Conservation (phyloP, 352 stramenopile species). For the Phytophthora sojae region DNA sequence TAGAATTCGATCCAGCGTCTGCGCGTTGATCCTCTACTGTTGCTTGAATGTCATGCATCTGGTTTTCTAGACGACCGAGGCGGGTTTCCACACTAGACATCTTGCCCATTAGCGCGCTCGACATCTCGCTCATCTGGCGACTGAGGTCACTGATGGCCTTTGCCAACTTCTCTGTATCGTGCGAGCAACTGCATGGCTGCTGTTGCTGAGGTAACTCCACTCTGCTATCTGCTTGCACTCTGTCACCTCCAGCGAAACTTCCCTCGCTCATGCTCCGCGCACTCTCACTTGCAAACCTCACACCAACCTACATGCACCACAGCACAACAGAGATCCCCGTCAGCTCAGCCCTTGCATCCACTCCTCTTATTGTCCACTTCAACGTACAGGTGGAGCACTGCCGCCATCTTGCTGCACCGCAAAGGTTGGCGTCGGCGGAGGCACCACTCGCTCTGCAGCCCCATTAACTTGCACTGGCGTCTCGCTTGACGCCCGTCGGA, state of each 20-base stretch:
- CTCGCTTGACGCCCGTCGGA: conserved; percentile 16
- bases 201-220: not conserved
- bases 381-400: not conserved
- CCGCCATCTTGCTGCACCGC: not conserved
- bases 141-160: conserved; percentile 34
- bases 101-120: conserved; percentile 40
- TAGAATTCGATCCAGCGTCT: not conserved
- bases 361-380: not conserved
- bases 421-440: not conserved
- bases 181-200: conserved; percentile 11
- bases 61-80: conserved; percentile 39
- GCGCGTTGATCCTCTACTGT: conserved; percentile 25
- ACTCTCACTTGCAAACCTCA: conserved; percentile 5
- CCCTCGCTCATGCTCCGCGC: not conserved
- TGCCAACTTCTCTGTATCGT: conserved; percentile 12
- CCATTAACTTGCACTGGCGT: conserved; percentile 6
- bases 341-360: not conserved
- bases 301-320: not conserved
- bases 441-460: not conserved
- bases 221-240: conserved; percentile 8
- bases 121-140: conserved; percentile 44
- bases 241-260: not conserved
- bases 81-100: conserved; percentile 50
- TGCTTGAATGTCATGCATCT: conserved; percentile 34
- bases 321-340: not conserved